These are phyloP conservation scores for Dillenia turbinata DNA, from an alignment of 164 flowering plant species.

Conservation along the genomic window DNA sequence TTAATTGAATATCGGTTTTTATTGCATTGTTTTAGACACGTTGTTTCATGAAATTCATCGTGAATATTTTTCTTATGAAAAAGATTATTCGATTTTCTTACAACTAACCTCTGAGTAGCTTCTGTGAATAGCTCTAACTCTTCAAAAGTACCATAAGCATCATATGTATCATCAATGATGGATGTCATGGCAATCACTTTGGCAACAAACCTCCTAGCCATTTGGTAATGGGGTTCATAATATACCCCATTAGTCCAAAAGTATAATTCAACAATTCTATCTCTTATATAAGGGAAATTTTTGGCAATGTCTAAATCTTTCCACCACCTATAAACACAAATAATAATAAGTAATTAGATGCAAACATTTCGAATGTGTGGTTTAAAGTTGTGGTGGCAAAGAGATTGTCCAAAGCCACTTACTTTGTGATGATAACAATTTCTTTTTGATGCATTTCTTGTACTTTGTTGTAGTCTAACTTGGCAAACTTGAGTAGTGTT, in stretches of 20 bases:
- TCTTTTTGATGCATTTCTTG: conserved; percentile 41
- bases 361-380: no score
- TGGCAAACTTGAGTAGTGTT: conserved; percentile 34
- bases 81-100: no score
- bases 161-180: conserved; percentile 21
- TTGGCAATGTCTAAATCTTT: conserved; percentile 21
- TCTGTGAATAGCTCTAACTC: conserved; percentile 22
- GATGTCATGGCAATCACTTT: conserved; percentile 14
- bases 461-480: conserved; percentile 50
- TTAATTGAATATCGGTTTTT: no score
- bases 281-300: conserved; percentile 33
- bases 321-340: conserved; percentile 32
- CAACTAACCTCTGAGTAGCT: conserved; percentile 18
- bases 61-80: no score
- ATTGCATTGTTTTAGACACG: no score
- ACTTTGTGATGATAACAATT: conserved; percentile 29
- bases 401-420: neutral
- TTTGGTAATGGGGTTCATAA: conserved; percentile 14
- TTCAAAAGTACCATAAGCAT: conserved; percentile 20
- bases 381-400: no score
- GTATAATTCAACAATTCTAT: conserved; percentile 36
- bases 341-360: no score
- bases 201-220: conserved; percentile 8
- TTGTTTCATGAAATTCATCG: neutral
- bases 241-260: conserved; percentile 32